Conservation (phyloP, 441 rosid genomes). For the Arabidopsis lyrata region DNA sequence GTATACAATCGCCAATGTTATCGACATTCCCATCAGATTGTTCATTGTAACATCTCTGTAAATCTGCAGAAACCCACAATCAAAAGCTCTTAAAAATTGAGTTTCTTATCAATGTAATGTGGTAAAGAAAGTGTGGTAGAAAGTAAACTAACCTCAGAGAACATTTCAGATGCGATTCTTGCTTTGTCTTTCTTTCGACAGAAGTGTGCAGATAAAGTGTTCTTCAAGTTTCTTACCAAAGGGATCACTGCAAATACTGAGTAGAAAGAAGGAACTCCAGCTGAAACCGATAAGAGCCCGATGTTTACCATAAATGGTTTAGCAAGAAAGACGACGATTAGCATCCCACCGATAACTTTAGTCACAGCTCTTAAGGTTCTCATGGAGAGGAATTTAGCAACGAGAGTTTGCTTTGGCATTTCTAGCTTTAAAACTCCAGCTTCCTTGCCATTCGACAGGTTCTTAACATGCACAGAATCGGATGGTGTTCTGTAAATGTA, state of each 20-base stretch:
- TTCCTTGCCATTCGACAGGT: conserved; percentile 18
- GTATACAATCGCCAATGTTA: conserved; percentile 60
- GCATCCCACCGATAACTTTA: conserved; percentile 47
- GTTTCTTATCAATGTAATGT: not conserved
- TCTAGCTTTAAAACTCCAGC: conserved; percentile 41
- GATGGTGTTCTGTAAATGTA: conserved; percentile 45
- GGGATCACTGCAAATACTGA: conserved; percentile 58
- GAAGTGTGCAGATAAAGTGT: conserved; percentile 50
- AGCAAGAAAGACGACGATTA: conserved; percentile 52
- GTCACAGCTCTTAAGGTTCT: conserved; percentile 45
- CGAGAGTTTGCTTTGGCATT: conserved; percentile 40
- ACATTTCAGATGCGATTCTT: conserved; percentile 52
- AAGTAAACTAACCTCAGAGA: conserved; percentile 54
- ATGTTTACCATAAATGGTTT: conserved; percentile 54
- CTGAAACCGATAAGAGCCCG: conserved; percentile 50
- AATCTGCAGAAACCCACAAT: conserved; percentile 47
- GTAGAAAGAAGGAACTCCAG: conserved; percentile 59
- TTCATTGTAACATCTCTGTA: conserved; percentile 72
- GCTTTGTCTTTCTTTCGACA: conserved; percentile 54
- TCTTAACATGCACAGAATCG: conserved; percentile 33
- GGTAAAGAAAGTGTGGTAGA: not conserved
- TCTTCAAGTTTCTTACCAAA: conserved; percentile 59
- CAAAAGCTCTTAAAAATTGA: conserved; percentile 7
- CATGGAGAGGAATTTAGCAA: conserved; percentile 28
- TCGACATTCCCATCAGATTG: conserved; percentile 63